These are phyloP conservation scores for Aquilaria malaccensis DNA, from an alignment of 345 rosid species.

Conservation along the genomic window DNA sequence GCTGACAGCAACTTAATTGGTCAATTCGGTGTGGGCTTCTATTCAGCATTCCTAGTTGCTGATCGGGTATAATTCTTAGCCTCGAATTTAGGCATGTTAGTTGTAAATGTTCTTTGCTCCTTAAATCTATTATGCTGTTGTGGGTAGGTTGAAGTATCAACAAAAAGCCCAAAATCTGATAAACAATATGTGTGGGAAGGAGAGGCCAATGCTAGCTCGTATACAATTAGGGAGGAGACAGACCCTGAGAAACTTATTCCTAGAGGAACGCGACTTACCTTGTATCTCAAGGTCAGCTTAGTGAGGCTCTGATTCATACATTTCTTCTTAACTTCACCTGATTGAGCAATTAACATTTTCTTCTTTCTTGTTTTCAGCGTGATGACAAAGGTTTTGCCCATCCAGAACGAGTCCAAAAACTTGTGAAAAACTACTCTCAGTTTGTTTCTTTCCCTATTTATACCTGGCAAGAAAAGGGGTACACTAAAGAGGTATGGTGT, in stretches of 20 bases:
- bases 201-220: slow-evolving; percentile 86
- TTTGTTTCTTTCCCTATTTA: slow-evolving; percentile 98
- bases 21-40: slow-evolving; percentile 98
- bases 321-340: slow-evolving; percentile 4
- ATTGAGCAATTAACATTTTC: slow-evolving; percentile 8
- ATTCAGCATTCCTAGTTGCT: slow-evolving; percentile 89
- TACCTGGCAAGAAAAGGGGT: slow-evolving; percentile 96
- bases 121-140: background rate
- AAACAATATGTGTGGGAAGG: slow-evolving; percentile 97
- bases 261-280: slow-evolving; percentile 82
- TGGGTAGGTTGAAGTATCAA: slow-evolving; percentile 69
- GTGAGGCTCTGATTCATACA: background rate
- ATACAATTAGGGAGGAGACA: slow-evolving; percentile 72
- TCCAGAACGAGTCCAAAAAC: slow-evolving; percentile 88
- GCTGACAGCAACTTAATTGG: slow-evolving; percentile 84
- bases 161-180: slow-evolving; percentile 89
- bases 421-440: slow-evolving; percentile 93
- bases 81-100: background rate
- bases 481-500: slow-evolving; percentile 75
- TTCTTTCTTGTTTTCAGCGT: slow-evolving; percentile 29
- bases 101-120: no score
- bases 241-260: slow-evolving; percentile 70
- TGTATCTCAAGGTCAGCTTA: slow-evolving; percentile 71
- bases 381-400: slow-evolving; percentile 90
- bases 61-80: slow-evolving; percentile 44